Evolutionary conservation across 2,329 filamentous ascomycete species (phyloP), one percentile per base, ranked within the genome.

Genomic region (Myriangium duriaei): DNA sequence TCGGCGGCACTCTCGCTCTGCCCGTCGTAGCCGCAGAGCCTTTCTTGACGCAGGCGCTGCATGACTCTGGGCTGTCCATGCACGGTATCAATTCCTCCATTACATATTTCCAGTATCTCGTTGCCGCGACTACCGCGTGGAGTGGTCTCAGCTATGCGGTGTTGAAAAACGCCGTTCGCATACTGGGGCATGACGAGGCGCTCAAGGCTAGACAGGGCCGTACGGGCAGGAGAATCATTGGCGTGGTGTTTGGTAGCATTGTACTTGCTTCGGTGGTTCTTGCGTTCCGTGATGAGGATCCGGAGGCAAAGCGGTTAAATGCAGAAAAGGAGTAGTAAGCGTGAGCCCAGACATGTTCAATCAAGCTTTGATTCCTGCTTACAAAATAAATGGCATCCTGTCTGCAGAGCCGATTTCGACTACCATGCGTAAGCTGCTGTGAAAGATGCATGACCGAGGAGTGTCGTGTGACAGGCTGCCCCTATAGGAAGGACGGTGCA

Each of bases 91-190:
- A 49, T 36, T 51, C 66, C 49, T 46, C 56, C 30, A 56, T 56
- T 32, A 48, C 42, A 15, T 48, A 51, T 11, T 56, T 63, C 48
- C 88, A 83, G 53, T 88, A 83, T 49, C 60, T 92, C 11, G 88
- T 98, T 2, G 87, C 86, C 1, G 73, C 70, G 0, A 98, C 91
- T 3, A 98, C 91, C 0, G 61, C 93, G 4, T 96, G 87, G 83
- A 95, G 86, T 45, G 91, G 91, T 5, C 68, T 87, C 11, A 94
- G 87, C 58, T 98, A 98, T 56, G 69, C 93, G 5, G 92, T 80
- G 56, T 83, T 76, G 48, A 94, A 91, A 57, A 81, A 93, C 50
- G 88, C 86, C 0, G 87, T 96, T 19, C 92, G 81, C 58, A 95
- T 96, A 40, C 57, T 96, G 30, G 65, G 65, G 0, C 52, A 57